Conservation (phyloP, 768 basidiomycete species). For the Lactarius sp. region DNA sequence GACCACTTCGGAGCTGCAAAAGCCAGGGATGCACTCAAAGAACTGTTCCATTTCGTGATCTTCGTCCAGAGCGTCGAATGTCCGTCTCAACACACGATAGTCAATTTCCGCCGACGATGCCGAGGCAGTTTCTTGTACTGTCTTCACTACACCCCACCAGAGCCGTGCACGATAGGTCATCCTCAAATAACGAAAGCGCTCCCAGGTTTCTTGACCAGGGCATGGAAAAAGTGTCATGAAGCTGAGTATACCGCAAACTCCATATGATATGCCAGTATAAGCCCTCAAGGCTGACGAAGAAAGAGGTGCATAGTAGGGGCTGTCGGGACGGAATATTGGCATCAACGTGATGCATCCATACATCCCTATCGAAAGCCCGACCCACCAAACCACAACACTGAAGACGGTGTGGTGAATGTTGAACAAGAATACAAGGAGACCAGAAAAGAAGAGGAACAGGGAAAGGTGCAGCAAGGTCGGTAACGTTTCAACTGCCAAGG, state of each 20-base stretch:
- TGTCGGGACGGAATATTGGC: constrained; percentile 1
- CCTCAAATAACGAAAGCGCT: not conserved
- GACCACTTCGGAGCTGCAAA: not conserved
- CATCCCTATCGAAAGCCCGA: not conserved
- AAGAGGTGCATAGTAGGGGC: constrained; percentile 2
- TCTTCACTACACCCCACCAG: not conserved
- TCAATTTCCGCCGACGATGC: not conserved
- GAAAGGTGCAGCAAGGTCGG: constrained; percentile 16
- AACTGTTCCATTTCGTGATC: not conserved
- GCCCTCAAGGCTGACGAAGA: not conserved
- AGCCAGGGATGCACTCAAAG: not conserved
- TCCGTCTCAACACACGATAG: not conserved
- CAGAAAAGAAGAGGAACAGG: constrained; percentile 19
- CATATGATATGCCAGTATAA: not conserved
- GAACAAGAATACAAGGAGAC: constrained; percentile 7
- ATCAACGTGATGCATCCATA: not conserved
- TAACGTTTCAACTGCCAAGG: not conserved
- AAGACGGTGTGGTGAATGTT: constrained; percentile 9
- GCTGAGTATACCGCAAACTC: not conserved
- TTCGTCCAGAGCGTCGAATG: not conserved
- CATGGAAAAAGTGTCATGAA: no score
- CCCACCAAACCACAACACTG: not conserved
- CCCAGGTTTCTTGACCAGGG: no score
- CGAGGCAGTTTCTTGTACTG: not conserved
- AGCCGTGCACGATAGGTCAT: not conserved